Percentiles rank a stretch among this genome's conserved stretches.
These are phyloP conservation scores for Leptodontidium sp. DNA, from an alignment of 2,329 filamentous ascomycete genomes.

Conservation along the genomic window DNA sequence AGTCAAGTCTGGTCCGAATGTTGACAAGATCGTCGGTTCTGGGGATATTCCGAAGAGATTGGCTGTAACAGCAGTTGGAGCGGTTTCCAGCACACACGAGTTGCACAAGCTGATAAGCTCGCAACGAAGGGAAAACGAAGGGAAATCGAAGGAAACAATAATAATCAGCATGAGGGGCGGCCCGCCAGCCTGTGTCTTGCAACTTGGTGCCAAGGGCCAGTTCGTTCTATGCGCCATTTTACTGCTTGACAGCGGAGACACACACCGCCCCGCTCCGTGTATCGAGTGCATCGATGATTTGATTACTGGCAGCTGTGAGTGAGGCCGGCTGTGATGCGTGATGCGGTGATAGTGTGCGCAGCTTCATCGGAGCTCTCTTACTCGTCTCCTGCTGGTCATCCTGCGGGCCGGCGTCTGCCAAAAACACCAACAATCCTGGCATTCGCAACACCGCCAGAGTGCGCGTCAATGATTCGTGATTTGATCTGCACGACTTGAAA, in stretches of 20 bases:
- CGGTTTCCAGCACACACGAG: neutral
- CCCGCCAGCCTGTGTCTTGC: conserved; percentile 27
- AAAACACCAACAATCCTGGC: conserved; percentile 11
- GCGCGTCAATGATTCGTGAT: conserved; percentile 32
- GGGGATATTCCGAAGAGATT: conserved; percentile 6
- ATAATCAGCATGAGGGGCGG: conserved; percentile 18
- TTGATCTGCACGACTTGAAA: conserved; percentile 33
- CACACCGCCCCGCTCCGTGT: conserved; percentile 24
- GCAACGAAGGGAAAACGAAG: neutral
- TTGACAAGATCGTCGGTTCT: conserved; percentile 16
- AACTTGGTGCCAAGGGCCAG: conserved; percentile 14
- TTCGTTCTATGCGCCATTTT: conserved; percentile 27
- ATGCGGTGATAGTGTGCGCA: conserved; percentile 6
- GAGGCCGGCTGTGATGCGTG: neutral
- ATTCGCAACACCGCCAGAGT: conserved; percentile 15
- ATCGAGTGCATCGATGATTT: neutral
- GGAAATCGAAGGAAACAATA: neutral
- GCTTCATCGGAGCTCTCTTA: conserved; percentile 11
- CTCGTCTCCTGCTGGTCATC: conserved; percentile 14
- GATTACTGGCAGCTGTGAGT: neutral
- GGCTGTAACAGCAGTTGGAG: conserved; percentile 1
- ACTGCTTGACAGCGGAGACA: conserved; percentile 23
- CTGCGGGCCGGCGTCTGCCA: conserved; percentile 16
- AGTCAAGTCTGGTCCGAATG: conserved; percentile 16
- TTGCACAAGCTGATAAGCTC: conserved; percentile 15